Percentiles rank a stretch among this genome's conserved stretches.
Conservation (phyloP, 2,329 filamentous ascomycete species). For the Claviceps africana region DNA sequence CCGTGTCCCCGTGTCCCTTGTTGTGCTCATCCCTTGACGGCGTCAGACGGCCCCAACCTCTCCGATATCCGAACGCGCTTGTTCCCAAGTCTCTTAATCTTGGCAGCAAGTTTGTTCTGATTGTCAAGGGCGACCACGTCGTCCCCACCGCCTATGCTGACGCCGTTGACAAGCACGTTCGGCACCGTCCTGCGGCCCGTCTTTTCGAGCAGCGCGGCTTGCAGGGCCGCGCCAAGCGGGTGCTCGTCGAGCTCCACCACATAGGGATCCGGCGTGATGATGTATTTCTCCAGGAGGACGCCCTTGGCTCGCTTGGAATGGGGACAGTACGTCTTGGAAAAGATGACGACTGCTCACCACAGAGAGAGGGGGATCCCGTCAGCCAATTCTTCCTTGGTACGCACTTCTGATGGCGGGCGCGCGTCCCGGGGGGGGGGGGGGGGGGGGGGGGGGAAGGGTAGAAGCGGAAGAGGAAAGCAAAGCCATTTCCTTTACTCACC, state of each 20-base stretch:
- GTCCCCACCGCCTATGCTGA: slow-evolving; percentile 81
- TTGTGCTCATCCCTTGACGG: not conserved
- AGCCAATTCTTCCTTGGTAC: no score
- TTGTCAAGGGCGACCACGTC: slow-evolving; percentile 62
- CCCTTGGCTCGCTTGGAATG: slow-evolving; percentile 74
- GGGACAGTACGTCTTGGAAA: slow-evolving; percentile 89
- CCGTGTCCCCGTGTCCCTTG: no score
- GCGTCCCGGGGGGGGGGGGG: no score
- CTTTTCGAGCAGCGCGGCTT: slow-evolving; percentile 54
- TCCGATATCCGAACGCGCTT: slow-evolving; percentile 45
- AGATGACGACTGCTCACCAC: slow-evolving; percentile 81
- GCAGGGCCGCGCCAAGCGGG: slow-evolving; percentile 56
- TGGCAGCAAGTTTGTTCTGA: slow-evolving; percentile 52
- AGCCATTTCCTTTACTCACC: slow-evolving; percentile 37
- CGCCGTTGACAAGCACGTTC: slow-evolving; percentile 77
- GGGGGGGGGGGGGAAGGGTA: no score
- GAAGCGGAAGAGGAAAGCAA: not conserved
- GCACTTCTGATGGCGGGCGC: no score
- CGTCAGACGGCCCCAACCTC: slow-evolving; percentile 18
- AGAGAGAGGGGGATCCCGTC: no score
- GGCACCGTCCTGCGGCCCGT: slow-evolving; percentile 81
- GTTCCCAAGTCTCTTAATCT: slow-evolving; percentile 59
- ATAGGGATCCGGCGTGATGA: slow-evolving; percentile 65
- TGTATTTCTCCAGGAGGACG: slow-evolving; percentile 72
- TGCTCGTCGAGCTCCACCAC: slow-evolving; percentile 87